Conservation (phyloP, 306 rosid genomes). For the Fragaria ananassa region DNA sequence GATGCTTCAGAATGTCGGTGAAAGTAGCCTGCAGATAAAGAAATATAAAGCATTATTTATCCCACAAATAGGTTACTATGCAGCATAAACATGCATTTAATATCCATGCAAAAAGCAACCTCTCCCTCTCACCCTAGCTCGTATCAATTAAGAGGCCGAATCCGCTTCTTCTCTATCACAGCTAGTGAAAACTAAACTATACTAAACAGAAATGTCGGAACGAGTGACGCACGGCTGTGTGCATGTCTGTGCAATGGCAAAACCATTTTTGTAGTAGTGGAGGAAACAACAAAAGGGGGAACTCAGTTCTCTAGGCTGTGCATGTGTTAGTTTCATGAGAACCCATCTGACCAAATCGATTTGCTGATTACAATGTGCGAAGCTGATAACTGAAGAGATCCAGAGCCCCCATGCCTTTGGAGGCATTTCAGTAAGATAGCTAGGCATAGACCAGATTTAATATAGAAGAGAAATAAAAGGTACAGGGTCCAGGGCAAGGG, state of each 20-base stretch:
- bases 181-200: not conserved
- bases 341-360: not conserved
- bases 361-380: not conserved
- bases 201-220: not conserved
- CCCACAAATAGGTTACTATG: not conserved
- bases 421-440: not conserved
- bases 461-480: not conserved
- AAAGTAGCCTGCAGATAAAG: conserved; percentile 84
- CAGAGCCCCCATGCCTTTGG: not conserved
- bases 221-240: not conserved
- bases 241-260: not conserved
- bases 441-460: not conserved
- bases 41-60: not conserved
- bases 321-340: not conserved
- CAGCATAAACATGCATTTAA: not conserved
- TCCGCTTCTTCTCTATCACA: not conserved
- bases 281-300: not conserved
- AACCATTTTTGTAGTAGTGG: not conserved
- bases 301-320: not conserved
- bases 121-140: not conserved
- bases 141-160: not conserved
- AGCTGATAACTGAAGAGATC: not conserved
- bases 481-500: not conserved
- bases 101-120: not conserved
- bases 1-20: conserved; percentile 90